Conservation (phyloP, 2,329 filamentous ascomycete species). For the Ophiostoma perfectum region DNA sequence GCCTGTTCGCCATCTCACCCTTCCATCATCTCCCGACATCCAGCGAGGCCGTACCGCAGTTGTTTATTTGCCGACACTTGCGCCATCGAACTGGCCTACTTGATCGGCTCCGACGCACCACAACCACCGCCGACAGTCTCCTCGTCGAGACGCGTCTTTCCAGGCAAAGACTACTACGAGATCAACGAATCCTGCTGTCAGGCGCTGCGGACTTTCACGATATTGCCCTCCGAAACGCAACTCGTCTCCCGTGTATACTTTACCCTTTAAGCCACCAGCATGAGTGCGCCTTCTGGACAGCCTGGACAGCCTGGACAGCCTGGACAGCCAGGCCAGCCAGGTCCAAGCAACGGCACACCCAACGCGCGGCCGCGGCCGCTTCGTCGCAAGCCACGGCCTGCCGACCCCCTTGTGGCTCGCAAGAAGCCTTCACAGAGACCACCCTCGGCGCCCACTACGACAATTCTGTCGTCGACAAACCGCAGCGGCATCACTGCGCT, state of each 20-base stretch:
- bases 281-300: slow-evolving; percentile 39
- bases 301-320: slow-evolving; percentile 34
- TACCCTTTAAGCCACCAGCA: slow-evolving; percentile 29
- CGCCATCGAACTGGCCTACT: background rate
- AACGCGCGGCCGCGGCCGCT: slow-evolving; percentile 28
- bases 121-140: background rate
- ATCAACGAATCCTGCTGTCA: background rate
- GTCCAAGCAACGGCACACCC: slow-evolving; percentile 31
- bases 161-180: background rate
- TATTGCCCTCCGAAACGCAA: no score
- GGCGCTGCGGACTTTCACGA: background rate
- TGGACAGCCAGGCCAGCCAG: slow-evolving; percentile 18
- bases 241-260: background rate
- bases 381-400: slow-evolving; percentile 45
- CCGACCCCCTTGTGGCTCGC: slow-evolving; percentile 60
- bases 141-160: slow-evolving; percentile 2
- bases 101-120: background rate
- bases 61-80: background rate
- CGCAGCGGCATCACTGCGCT: slow-evolving; percentile 20
- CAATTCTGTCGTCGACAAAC: slow-evolving; percentile 23
- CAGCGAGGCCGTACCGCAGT: background rate
- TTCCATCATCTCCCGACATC: slow-evolving; percentile 4
- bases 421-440: slow-evolving; percentile 45
- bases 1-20: background rate
- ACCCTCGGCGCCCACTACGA: slow-evolving; percentile 27